Conservation (phyloP, 495 filamentous ascomycete species). For the Apiosordaria backusii region DNA sequence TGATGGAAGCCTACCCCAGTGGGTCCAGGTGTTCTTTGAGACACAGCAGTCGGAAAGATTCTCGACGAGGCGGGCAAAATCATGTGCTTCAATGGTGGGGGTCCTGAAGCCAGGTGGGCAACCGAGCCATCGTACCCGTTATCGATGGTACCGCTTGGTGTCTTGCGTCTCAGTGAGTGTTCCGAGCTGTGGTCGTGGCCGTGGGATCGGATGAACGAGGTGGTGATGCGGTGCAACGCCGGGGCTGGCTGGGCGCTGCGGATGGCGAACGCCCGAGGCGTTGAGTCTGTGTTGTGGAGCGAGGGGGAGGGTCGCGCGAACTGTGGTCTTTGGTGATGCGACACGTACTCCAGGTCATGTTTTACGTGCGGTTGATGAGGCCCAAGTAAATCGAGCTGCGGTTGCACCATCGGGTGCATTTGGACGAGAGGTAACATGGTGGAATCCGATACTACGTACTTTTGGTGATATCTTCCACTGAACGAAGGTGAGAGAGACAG, state of each 20-base stretch:
- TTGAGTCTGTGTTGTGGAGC: slow-evolving; percentile 19
- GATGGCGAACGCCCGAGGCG: slow-evolving; percentile 39
- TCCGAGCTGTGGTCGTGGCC: slow-evolving; percentile 49
- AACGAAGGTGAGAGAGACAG: slow-evolving; percentile 11
- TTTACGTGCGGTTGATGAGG: slow-evolving; percentile 31
- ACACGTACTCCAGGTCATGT: slow-evolving; percentile 28
- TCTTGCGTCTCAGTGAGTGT: slow-evolving; percentile 86
- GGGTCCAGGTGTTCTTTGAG: slow-evolving; percentile 16
- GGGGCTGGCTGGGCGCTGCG: slow-evolving; percentile 37
- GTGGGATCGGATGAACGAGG: slow-evolving; percentile 34
- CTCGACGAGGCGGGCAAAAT: slow-evolving; percentile 56
- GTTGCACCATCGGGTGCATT: slow-evolving; percentile 49
- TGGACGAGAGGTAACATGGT: slow-evolving; percentile 46
- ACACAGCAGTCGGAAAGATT: slow-evolving; percentile 35
- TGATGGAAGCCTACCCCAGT: slow-evolving; percentile 12
- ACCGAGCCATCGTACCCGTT: slow-evolving; percentile 91
- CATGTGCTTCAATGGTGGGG: slow-evolving; percentile 83
- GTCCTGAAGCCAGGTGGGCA: slow-evolving; percentile 68
- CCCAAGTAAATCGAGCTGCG: slow-evolving; percentile 36
- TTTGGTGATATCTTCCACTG: background rate
- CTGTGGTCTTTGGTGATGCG: slow-evolving; percentile 25
- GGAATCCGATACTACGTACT: slow-evolving; percentile 6
- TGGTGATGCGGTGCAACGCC: slow-evolving; percentile 31
- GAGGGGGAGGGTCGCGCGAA: slow-evolving; percentile 20
- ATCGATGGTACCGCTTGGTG: slow-evolving; percentile 86